Percentiles rank a stretch among this genome's conserved stretches.
These are phyloP conservation scores for Neofusicoccum umdonicola DNA, from an alignment of 2,329 filamentous ascomycete species.

Conservation along the genomic window DNA sequence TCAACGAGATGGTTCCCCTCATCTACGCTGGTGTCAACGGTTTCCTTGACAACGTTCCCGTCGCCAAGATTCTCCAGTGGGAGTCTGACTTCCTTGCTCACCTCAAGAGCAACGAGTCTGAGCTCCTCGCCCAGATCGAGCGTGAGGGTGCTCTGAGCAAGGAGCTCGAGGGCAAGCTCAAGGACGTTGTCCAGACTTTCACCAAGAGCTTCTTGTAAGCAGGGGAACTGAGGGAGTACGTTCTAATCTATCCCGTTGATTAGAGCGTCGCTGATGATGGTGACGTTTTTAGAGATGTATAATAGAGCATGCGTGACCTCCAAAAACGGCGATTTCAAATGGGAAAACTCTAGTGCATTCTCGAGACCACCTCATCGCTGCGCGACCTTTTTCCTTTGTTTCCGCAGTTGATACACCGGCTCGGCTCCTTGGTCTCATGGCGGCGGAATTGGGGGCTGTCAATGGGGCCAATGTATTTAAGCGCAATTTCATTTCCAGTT, in stretches of 20 bases:
- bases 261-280: constrained; percentile 17
- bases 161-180: constrained; percentile 80
- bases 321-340: constrained; percentile 36
- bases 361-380: constrained; percentile 17
- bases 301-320: constrained; percentile 41
- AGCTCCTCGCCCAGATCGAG: constrained; percentile 81
- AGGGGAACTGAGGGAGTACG: constrained; percentile 13
- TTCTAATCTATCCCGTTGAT: constrained; percentile 14
- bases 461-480: constrained; percentile 18
- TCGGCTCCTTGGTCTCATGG: constrained; percentile 13
- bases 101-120: constrained; percentile 85
- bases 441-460: constrained; percentile 8
- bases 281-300: constrained; percentile 23
- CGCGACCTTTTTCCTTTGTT: constrained; percentile 18
- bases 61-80: constrained; percentile 88
- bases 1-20: constrained; percentile 99
- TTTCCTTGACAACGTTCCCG: constrained; percentile 83
- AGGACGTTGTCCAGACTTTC: constrained; percentile 74
- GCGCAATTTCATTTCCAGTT: constrained; percentile 17
- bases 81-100: constrained; percentile 92
- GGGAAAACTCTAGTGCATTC: constrained; percentile 18
- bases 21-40: constrained; percentile 99
- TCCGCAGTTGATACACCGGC: constrained; percentile 19
- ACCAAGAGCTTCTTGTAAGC: constrained; percentile 81
- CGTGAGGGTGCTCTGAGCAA: constrained; percentile 96